Percentiles rank a stretch among this genome's conserved stretches.
Conservation (phyloP, 192 early-diverging fungal genomes). For the Coemansia sp. region DNA sequence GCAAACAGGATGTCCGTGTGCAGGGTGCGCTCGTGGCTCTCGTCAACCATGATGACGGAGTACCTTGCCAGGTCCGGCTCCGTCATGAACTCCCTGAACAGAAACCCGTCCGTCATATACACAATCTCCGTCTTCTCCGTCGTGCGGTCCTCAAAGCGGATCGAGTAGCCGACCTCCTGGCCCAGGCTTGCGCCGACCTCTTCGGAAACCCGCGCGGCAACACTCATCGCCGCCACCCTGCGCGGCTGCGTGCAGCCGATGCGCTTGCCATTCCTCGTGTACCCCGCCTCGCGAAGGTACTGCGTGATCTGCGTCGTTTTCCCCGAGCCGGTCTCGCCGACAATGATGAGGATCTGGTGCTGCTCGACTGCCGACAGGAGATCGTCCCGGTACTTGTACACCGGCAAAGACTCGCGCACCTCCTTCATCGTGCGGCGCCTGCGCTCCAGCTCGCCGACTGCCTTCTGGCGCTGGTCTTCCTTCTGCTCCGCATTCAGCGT, state of each 20-base stretch:
- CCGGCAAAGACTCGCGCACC: constrained; percentile 76
- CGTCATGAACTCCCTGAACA: constrained; percentile 95
- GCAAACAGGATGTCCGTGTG: constrained; percentile 97
- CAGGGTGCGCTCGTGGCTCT: constrained; percentile 96
- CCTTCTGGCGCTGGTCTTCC: constrained; percentile 57
- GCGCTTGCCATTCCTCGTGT: constrained; percentile 79
- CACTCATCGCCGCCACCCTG: constrained; percentile 97
- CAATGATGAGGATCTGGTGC: constrained; percentile 88
- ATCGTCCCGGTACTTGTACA: constrained; percentile 83
- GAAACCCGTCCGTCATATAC: constrained; percentile 99
- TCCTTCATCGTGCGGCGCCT: constrained; percentile 58
- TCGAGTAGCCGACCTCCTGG: constrained; percentile 92
- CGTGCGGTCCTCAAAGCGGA: constrained; percentile 98
- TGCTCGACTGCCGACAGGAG: constrained; percentile 82
- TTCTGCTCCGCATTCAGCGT: constrained; percentile 60
- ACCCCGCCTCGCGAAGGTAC: constrained; percentile 94
- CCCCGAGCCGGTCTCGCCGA: constrained; percentile 96
- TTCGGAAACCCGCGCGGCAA: constrained; percentile 95
- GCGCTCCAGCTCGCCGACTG: constrained; percentile 67
- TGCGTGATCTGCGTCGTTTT: constrained; percentile 99
- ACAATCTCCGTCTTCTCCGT: constrained; percentile 92
- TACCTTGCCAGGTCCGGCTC: constrained; percentile 92
- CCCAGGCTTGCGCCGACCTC: constrained; percentile 95
- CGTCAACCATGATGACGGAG: constrained; percentile 95
- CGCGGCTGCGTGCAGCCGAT: constrained; percentile 98